Conservation (phyloP, 1,284 basidiomycete genomes). For the Melampsora americana region DNA sequence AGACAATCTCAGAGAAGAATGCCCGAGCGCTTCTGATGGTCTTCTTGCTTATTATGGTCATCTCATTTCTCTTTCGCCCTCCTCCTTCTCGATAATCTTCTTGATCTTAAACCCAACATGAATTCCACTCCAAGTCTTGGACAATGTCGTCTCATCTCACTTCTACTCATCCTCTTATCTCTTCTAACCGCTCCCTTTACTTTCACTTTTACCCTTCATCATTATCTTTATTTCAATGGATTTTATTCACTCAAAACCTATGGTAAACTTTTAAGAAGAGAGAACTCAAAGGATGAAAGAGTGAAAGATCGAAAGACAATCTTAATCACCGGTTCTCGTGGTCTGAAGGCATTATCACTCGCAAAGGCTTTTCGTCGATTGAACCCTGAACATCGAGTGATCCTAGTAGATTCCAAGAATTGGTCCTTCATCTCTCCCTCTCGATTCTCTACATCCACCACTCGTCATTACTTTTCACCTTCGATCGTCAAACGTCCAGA, state of each 20-base stretch:
- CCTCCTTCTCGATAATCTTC: too few species aligned
- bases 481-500: not conserved
- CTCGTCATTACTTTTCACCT: not conserved
- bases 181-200: not conserved
- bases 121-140: not conserved
- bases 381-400: not conserved
- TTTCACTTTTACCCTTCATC: not conserved
- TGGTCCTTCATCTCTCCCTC: not conserved
- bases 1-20: too few species aligned
- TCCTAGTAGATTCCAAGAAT: not conserved
- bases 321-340: not conserved
- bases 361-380: not conserved
- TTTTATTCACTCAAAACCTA: not conserved
- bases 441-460: not conserved
- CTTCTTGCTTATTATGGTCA: too few species aligned
- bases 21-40: too few species aligned
- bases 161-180: not conserved
- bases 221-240: slow-evolving; percentile 1
- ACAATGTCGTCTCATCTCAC: not conserved
- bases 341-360: not conserved
- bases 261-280: not conserved
- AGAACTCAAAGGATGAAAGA: not conserved
- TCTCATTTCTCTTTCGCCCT: too few species aligned
- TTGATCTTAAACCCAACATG: too few species aligned
- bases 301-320: not conserved